Evolutionary conservation across 495 filamentous ascomycete species (phyloP).

Genomic region (Hypoxylon trugodes): DNA sequence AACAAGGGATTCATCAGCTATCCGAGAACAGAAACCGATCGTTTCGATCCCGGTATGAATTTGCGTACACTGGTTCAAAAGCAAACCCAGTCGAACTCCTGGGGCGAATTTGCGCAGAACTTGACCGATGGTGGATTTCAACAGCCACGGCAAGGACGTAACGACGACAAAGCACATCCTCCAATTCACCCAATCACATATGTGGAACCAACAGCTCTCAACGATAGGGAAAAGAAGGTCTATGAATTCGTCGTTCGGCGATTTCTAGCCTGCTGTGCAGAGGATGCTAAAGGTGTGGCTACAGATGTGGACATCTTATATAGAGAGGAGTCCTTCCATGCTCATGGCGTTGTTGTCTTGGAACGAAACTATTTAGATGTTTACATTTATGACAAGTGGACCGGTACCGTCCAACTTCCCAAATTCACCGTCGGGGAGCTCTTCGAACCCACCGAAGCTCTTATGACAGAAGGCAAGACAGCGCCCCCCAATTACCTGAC

Average conservation of each 20-base stretch:
- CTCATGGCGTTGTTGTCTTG: constrained; percentile 84
- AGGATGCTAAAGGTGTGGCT: constrained; percentile 85
- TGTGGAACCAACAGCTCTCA: constrained; percentile 68
- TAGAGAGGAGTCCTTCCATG: constrained; percentile 81
- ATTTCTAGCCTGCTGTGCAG: constrained; percentile 95
- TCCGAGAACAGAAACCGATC: constrained; percentile 95
- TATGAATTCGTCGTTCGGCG: constrained; percentile 96
- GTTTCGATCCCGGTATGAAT: constrained; percentile 92
- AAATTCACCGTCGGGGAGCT: constrained; percentile 77
- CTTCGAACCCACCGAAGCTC: constrained; percentile 89
- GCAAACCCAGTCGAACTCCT: constrained; percentile 75
- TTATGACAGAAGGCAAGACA: constrained; percentile 88
- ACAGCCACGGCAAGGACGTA: constrained; percentile 78
- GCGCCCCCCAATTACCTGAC: constrained; percentile 85
- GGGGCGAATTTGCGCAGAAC: constrained; percentile 85
- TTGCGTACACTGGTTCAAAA: constrained; percentile 82
- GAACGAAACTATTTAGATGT: constrained; percentile 94
- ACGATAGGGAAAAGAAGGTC: constrained; percentile 73
- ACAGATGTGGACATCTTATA: constrained; percentile 87
- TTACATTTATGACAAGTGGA: constrained; percentile 96
- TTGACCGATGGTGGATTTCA: constrained; percentile 82
- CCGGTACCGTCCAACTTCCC: constrained; percentile 83
- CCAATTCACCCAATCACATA: constrained; percentile 94
- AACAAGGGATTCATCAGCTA: constrained; percentile 96
- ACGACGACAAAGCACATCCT: constrained; percentile 97